These are phyloP conservation scores for Fallopia convolvulus DNA, from an alignment of 148 eudicot genomes.

Conservation along the genomic window DNA sequence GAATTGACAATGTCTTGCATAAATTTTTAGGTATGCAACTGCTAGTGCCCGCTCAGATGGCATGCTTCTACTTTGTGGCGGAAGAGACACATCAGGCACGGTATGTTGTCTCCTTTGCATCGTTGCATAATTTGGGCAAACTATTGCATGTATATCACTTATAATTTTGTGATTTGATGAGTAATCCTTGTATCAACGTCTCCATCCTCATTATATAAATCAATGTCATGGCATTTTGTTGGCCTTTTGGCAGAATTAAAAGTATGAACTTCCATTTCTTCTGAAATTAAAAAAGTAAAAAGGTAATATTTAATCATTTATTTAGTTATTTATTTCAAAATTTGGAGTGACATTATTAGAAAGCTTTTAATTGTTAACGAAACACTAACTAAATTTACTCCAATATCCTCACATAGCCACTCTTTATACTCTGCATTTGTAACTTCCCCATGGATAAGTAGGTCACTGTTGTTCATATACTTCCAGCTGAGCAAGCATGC, in stretches of 20 bases:
- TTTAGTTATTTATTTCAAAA: neutral
- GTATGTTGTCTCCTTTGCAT: constrained; percentile 34
- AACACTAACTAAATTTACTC: neutral
- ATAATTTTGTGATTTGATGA: neutral
- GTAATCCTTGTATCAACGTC: neutral
- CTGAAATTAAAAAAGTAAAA: neutral
- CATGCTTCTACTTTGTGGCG: constrained; percentile 97
- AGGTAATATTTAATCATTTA: neutral
- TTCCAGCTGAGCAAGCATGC: neutral
- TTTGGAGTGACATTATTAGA: neutral
- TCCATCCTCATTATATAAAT: neutral
- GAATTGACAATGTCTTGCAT: neutral
- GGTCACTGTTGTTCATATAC: neutral
- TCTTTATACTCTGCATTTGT: neutral
- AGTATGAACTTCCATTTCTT: neutral
- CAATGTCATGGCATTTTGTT: neutral
- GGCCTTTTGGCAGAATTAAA: neutral
- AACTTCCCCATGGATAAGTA: neutral
- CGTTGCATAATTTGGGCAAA: neutral
- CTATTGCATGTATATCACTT: neutral
- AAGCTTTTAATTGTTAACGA: neutral
- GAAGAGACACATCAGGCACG: constrained; percentile 78
- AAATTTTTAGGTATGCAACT: constrained; percentile 72
- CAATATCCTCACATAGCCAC: neutral
- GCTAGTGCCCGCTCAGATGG: constrained; percentile 98